phyloP scores from a whole-genome alignment of 1,284 basidiomycete species.

The Rhodotorula sp. region DNA sequence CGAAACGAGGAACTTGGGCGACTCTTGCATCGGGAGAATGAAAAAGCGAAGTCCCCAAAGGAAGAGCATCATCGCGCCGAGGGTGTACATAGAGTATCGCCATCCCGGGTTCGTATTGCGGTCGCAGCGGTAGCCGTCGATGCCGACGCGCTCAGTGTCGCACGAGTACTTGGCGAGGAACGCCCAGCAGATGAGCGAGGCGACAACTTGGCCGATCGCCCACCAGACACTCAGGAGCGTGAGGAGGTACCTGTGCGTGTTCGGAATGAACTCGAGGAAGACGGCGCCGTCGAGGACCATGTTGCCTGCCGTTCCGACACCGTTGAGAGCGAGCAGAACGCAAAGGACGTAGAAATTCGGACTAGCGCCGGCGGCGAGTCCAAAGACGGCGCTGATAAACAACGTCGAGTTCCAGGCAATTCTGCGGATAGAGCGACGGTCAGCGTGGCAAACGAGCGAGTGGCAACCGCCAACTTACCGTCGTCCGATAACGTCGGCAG shows the following conservation, averaged over 20 bases:
- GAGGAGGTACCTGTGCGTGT: constrained; percentile 2
- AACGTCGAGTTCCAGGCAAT: constrained; percentile 3
- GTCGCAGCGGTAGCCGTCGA: constrained; percentile 2
- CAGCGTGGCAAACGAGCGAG: not conserved
- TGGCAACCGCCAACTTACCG: not conserved
- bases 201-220: constrained; percentile 5
- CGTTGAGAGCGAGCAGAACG: not conserved
- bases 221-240: constrained; percentile 1
- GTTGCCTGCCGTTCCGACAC: constrained; percentile 1
- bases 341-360: constrained; percentile 6
- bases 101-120: not conserved
- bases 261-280: constrained; percentile 6
- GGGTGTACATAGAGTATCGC: constrained; percentile 4
- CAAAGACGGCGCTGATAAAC: constrained; percentile 4
- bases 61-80: constrained; percentile 6
- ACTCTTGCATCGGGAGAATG: constrained; percentile 3
- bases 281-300: constrained; percentile 3
- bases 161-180: constrained; percentile 7
- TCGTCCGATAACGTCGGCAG: constrained; percentile 1
- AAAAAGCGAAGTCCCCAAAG: constrained; percentile 1
- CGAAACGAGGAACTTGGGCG: constrained; percentile 3
- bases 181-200: constrained; percentile 8
- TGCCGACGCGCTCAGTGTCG: not conserved
- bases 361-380: not conserved
- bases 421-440: not conserved